Evolutionary conservation across 805 yeast species (phyloP), one percentile per base, ranked within the genome.

Genomic region (Kazachstania psychrophila): DNA sequence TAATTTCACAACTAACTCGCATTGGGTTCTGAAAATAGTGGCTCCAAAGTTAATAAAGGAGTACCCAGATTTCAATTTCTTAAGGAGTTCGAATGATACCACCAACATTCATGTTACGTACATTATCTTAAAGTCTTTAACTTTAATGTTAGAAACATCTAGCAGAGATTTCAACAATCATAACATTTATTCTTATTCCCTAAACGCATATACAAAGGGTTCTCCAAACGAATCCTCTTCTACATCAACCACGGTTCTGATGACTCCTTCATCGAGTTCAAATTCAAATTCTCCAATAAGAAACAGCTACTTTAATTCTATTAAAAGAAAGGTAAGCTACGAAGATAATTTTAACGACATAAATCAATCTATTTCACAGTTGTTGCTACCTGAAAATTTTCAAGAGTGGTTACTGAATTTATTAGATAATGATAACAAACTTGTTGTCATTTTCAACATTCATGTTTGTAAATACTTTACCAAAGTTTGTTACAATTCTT

Each of bases 401-500:
- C 31, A 31, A 36, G 11, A 44, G 10, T 35, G 59, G 59, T 32
- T 50, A 20, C 36, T 48, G 20, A 26, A 31, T 6, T 40, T 48
- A 16, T 36, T 49, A 15, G 34, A 43, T 10, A 42, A 41, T 11
- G 45, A 45, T 10, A 28, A 24, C 11, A 32, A 33, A 12, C 26
- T 40, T 18, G 35, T 34, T 14, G 33, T 33, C 9, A 37, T 34
- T 17, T 42, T 43, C 22, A 47, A 47, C 36, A 35, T 45, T 18
- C 51, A 48, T 34, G 36, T 47, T n/a, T 49, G 58, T 51, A 56
- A 55, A 32, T 56, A 56, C 34, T 56, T 52, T 26, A 43, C 54
- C n/a, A 49, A 45, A 22, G 49, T 53, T 16, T 48, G 58, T 26
- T 50, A 40, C 30, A 52, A 49, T 27, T 32, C 49, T 2, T 39